Base-by-base conservation (phyloP, 306 rosid genomes). In the Quercus variabilis region DNA sequence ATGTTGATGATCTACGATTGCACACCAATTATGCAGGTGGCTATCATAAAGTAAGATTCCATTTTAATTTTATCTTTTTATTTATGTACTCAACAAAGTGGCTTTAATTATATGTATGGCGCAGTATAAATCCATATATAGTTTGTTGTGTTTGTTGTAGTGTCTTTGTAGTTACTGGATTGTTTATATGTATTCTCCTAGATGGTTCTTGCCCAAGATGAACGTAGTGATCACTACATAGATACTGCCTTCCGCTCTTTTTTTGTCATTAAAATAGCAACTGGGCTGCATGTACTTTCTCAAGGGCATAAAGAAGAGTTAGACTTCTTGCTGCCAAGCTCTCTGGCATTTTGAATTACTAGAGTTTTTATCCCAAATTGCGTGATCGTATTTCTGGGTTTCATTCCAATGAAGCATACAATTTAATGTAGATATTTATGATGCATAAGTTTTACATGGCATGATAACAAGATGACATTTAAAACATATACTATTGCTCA, bases 21-120 rank as follows among this genome's bases (percentile, higher is more conserved):
- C 78, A 95, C 82, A 91, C 97, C 6, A 95, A 92, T 78, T 95
- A 95, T 60, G 92, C 91, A 1, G 97, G 99, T 75, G 97, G 96
- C 79, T 95, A 95, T 79, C 90, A 93, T 73, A 86, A 87, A 59
- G 99, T 95, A 89, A 84, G 97, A 76, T 81, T 2, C 23, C 73
- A 76, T 55, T 28, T 65, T 21, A 8, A 41, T 41, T 41, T 41
- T 41, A 8, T 57, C 74, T 55, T 72, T 55, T 19, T 55, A 25
- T 31, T 41, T 62, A 74, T 78, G 67, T 64, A 19, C 54, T 55
- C 25, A 28, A 46, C 17, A 21, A 35, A 26, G 55, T 68, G 18
- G 63, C 69, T 25, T 57, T 10, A 69, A 17, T 21, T 74, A 55
- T 55, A 49, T 57, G 21, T 60, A 30, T 55, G 14, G 52, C 28